These are phyloP conservation scores for Amoeboaphelidium occidentale DNA, from an alignment of 371 early-diverging fungal species.

Conservation along the genomic window DNA sequence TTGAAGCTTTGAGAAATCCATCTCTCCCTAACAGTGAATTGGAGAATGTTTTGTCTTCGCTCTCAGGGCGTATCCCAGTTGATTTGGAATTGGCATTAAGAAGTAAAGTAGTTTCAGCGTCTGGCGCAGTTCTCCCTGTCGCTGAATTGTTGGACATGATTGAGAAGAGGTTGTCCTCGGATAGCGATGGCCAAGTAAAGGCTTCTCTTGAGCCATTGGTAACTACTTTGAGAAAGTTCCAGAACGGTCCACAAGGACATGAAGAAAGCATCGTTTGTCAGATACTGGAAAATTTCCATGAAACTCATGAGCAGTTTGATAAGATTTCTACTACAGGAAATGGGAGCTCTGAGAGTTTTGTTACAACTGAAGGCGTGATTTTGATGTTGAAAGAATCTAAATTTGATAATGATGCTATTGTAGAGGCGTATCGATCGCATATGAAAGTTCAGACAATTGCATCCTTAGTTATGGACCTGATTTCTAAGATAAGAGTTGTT, in stretches of 20 bases:
- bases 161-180: constrained; percentile 20
- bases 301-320: constrained; percentile 59
- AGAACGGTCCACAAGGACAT: constrained; percentile 45
- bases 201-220: constrained; percentile 35
- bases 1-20: constrained; percentile 41
- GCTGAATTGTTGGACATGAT: constrained; percentile 33
- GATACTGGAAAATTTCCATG: constrained; percentile 56
- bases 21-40: constrained; percentile 70
- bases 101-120: constrained; percentile 5
- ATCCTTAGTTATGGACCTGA: neutral
- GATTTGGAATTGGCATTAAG: constrained; percentile 25
- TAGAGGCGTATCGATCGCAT: constrained; percentile 61
- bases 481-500: neutral
- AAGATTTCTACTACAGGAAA: neutral
- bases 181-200: constrained; percentile 22
- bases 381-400: constrained; percentile 52
- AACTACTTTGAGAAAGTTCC: constrained; percentile 35
- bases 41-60: constrained; percentile 45
- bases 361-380: constrained; percentile 40
- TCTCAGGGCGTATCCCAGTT: constrained; percentile 54
- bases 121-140: constrained; percentile 46
- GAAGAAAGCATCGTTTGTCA: constrained; percentile 40
- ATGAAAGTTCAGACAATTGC: constrained; percentile 28
- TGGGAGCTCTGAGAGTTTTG: neutral
- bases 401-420: constrained; percentile 49